phyloP scores from a whole-genome alignment of 495 filamentous ascomycete species.

The Trichoderma asperelloides region DNA sequence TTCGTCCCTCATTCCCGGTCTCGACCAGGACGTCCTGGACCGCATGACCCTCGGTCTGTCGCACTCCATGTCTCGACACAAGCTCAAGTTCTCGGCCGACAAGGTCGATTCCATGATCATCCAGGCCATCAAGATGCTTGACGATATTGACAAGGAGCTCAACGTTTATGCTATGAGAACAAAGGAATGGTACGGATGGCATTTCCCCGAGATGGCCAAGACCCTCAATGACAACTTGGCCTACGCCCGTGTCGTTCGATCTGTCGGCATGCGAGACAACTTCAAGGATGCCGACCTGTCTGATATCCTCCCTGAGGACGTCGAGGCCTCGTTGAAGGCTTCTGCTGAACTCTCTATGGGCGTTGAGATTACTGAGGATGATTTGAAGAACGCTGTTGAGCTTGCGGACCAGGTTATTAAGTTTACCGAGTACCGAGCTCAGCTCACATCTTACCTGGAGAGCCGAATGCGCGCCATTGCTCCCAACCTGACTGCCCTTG shows the following conservation, averaged over 20 bases:
- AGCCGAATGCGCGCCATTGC: slow-evolving; percentile 95
- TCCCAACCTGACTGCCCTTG: slow-evolving; percentile 87
- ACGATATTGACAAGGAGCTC: slow-evolving; percentile 96
- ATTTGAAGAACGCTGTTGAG: slow-evolving; percentile 80
- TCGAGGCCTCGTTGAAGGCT: slow-evolving; percentile 83
- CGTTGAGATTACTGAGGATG: slow-evolving; percentile 84
- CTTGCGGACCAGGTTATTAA: slow-evolving; percentile 89
- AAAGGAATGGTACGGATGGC: slow-evolving; percentile 99
- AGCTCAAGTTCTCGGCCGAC: slow-evolving; percentile 96
- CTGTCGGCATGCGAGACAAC: slow-evolving; percentile 79
- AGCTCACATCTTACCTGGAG: slow-evolving; percentile 80
- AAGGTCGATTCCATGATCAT: slow-evolving; percentile 99
- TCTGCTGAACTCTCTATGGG: slow-evolving; percentile 97
- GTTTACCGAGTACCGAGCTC: slow-evolving; percentile 79
- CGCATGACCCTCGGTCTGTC: slow-evolving; percentile 94
- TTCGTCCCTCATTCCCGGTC: slow-evolving; percentile 80
- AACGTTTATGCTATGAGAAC: slow-evolving; percentile 98
- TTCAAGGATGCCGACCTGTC: slow-evolving; percentile 68
- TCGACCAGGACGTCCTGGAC: slow-evolving; percentile 73
- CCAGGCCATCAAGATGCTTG: slow-evolving; percentile 85
- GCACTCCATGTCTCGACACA: slow-evolving; percentile 95
- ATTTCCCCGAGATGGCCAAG: slow-evolving; percentile 94
- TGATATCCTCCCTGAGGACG: slow-evolving; percentile 92
- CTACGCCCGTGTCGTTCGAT: slow-evolving; percentile 76
- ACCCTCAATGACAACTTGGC: slow-evolving; percentile 98